Evolutionary conservation across 768 basidiomycete genomes (phyloP), one percentile per base, ranked within the genome.

Genomic region (Mrakia blollopis): DNA sequence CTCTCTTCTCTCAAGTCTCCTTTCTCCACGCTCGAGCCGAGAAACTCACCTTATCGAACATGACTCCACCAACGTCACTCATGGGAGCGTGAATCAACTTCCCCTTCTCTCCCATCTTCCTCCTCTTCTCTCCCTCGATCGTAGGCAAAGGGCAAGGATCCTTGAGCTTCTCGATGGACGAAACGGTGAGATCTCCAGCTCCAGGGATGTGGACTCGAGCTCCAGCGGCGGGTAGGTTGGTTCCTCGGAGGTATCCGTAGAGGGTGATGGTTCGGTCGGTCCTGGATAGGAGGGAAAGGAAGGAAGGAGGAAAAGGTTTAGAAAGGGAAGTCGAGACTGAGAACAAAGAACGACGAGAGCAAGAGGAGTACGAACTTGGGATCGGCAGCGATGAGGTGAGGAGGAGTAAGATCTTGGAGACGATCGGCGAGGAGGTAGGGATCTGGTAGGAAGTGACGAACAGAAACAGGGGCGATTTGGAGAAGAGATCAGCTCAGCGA

Each of bases 91-190:
- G 93, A 1, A 98, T 89, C 1, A 96, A 85, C 82, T 92, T 95
- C 83, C 91, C 92, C 86, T 97, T 96, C 84, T 98, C 97, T 80
- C 93, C 95, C 81, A 99, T 86, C 83, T 92, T 95, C 79, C 96
- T 85, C 78, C 92, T 84, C 79, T 85, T 94, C 85, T 98, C 97
- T 72, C 91, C 91, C 61, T 96, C 92, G 0, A 88, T 88, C 35
- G 93, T 92, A 3, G 97, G 97, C 28, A 98, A 84, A 1, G 97
- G 95, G 85, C 97, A 98, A 0, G 97, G 97, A 82, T 99, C 97
- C n/a, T 89, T 89, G 10, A 99, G 86, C 16, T 88, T 85, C 30
- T 89, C 87, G 63, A 98, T 88, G 78, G 87, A 88, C 78, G 89
- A 88, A 81, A 97, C 88, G 28, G 88, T 87, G 76, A 98, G 83